phyloP scores from a whole-genome alignment of 2,329 filamentous ascomycete species.

The Paracamarosporium sp. region DNA sequence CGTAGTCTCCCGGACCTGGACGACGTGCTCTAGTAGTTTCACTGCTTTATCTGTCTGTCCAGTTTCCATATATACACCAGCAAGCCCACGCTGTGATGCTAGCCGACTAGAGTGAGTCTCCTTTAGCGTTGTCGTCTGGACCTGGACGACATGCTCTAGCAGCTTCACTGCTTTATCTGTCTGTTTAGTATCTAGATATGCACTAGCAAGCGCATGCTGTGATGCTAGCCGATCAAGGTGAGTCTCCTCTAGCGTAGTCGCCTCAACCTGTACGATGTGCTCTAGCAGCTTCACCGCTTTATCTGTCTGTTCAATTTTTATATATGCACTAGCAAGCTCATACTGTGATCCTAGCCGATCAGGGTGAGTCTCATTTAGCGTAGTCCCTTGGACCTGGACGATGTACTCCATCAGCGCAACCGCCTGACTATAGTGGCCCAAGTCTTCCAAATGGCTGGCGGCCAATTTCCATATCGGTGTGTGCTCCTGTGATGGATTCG shows the following conservation, averaged over 20 bases:
- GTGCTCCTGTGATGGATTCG: too few relatives aligned
- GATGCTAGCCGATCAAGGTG: constrained; percentile 10
- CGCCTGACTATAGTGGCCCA: too few relatives aligned
- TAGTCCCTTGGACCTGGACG: constrained; percentile 9
- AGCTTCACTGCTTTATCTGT: constrained; percentile 9
- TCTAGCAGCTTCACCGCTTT: constrained; percentile 14
- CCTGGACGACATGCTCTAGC: constrained; percentile 16
- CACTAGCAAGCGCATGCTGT: constrained; percentile 10
- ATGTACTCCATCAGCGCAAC: constrained; percentile 15
- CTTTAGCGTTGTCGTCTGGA: constrained; percentile 7
- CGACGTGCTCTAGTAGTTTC: too few relatives aligned
- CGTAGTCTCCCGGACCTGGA: constrained; percentile 4
- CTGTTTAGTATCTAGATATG: constrained; percentile 6
- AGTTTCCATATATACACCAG: too few relatives aligned
- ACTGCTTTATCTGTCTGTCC: too few relatives aligned
- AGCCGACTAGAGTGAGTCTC: too few relatives aligned
- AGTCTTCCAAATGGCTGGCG: too few relatives aligned
- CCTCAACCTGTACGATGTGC: constrained; percentile 11
- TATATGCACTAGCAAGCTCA: constrained; percentile 8
- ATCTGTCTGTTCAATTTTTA: constrained; percentile 1
- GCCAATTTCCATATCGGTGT: too few relatives aligned
- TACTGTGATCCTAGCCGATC: constrained; percentile 14
- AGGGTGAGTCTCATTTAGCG: constrained; percentile 5
- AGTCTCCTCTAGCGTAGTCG: constrained; percentile 9
- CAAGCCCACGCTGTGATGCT: too few relatives aligned